Evolutionary conservation across 495 filamentous ascomycete genomes (phyloP), one percentile per base, ranked within the genome.

Genomic region (Lasiosphaeriaceae sp.): DNA sequence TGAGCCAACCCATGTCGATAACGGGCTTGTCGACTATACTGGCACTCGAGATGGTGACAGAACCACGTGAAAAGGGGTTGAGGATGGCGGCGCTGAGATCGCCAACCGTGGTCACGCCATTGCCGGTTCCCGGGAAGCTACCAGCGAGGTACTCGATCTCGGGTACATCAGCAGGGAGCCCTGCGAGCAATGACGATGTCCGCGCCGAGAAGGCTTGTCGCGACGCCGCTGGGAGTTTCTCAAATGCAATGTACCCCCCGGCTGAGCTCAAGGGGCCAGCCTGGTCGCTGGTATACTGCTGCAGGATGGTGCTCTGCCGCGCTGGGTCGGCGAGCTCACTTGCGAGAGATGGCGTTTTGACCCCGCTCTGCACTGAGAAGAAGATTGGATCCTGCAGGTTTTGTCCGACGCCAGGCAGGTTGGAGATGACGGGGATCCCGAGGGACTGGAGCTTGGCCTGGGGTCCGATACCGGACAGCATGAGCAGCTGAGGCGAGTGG

Each of bases 151-250:
- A 75, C 45, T 85, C 81, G 21, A 81, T 57, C 37, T 86, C 83
- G 1, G 83, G 84, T 80, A 78, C 85, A 56, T 84, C 80, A 3
- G 56, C 26, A 0, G 82, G 78, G 35, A 78, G 78, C 50, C 61
- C 57, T 11, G 66, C 55, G 0, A 85, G 74, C 24, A 24, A 60
- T 63, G 50, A 63, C 55, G 59, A 78, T 78, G 55, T 83, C 77
- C 57, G 72, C 79, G 0, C 11, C 11, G 31, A 43, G 21, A 56
- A 31, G 9, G 1, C 8, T 5, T 9, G 3, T 3, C 54, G 46
- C 8, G 31, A 43, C 1, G 34, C 12, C 4, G 54, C 46, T 4
- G 54, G 54, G 21, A 56, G 54, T 34, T 56, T 56, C 46, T 56
- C 54, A 21, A 56, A 56, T 14, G 71, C 78, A 2, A 81, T 50